phyloP scores from a whole-genome alignment of 2,329 filamentous ascomycete genomes.

The Waltergamsia citrina region DNA sequence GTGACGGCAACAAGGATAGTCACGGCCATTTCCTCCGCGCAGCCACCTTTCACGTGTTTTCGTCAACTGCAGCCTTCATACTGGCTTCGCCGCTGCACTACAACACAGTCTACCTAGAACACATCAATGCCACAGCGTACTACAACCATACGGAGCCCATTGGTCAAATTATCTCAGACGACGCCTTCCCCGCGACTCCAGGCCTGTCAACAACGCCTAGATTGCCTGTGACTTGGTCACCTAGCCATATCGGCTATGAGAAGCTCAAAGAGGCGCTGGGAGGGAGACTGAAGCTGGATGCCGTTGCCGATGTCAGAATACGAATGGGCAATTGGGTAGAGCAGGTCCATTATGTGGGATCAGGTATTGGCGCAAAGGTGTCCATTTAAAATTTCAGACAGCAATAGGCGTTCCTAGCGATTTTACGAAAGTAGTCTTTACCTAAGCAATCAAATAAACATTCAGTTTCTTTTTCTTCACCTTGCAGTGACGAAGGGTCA shows the following conservation, averaged over 20 bases:
- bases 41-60: slow-evolving; percentile 78
- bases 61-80: slow-evolving; percentile 77
- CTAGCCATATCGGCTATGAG: slow-evolving; percentile 73
- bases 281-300: slow-evolving; percentile 69
- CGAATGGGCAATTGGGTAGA: slow-evolving; percentile 68
- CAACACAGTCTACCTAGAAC: slow-evolving; percentile 68
- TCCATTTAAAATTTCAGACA: slow-evolving; percentile 11
- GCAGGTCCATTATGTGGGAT: slow-evolving; percentile 59
- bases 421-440: background rate
- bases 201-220: slow-evolving; percentile 63
- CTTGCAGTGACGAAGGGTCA: too few relatives aligned
- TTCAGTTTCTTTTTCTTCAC: background rate
- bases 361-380: slow-evolving; percentile 58
- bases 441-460: background rate
- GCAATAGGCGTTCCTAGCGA: background rate
- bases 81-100: slow-evolving; percentile 68
- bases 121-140: slow-evolving; percentile 73
- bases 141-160: slow-evolving; percentile 74
- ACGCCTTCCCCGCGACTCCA: slow-evolving; percentile 68
- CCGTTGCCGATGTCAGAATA: slow-evolving; percentile 65
- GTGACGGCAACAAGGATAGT: slow-evolving; percentile 17
- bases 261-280: slow-evolving; percentile 73
- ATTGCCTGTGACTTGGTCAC: slow-evolving; percentile 72
- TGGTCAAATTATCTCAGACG: slow-evolving; percentile 66
- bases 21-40: slow-evolving; percentile 66